A percentile compares a stretch with the other conserved stretches of the same genome.
phyloP scores from a whole-genome alignment of 1,284 basidiomycete genomes.

The Laetiporus sulphureus region DNA sequence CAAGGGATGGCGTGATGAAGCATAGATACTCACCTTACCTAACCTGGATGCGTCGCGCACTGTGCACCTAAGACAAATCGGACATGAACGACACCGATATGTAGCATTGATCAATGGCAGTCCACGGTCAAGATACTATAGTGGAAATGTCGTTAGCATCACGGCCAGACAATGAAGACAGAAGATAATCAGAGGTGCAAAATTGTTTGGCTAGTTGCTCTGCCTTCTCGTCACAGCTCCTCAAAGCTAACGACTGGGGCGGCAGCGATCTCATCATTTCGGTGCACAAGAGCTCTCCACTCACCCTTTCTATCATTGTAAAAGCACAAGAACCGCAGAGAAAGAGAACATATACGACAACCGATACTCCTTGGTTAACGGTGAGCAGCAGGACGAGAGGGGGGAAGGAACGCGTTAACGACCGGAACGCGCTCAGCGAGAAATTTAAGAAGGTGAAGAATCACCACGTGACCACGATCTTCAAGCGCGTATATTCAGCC shows the following conservation, averaged over 20 bases:
- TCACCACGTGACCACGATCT: too few relatives aligned
- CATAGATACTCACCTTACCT: neutral
- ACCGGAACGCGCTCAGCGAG: neutral
- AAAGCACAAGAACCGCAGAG: neutral
- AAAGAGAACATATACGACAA: neutral
- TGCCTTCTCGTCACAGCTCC: constrained; percentile 29
- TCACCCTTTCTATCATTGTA: neutral
- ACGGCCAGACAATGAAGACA: neutral
- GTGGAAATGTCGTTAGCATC: neutral
- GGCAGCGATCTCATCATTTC: constrained; percentile 26
- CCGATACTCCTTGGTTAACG: too few relatives aligned
- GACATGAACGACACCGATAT: too few relatives aligned
- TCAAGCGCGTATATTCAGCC: too few relatives aligned
- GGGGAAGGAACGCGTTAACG: neutral
- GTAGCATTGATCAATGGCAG: too few relatives aligned
- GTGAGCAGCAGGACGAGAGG: neutral
- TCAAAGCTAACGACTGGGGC: constrained; percentile 29
- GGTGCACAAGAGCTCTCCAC: neutral
- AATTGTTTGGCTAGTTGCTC: constrained; percentile 27
- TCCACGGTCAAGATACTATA: too few relatives aligned
- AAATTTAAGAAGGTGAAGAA: too few relatives aligned
- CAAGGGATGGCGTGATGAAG: neutral
- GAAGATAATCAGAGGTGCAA: constrained; percentile 23
- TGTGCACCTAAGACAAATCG: neutral
- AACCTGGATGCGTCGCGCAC: neutral